phyloP scores from a whole-genome alignment of 352 stramenopile genomes.

The Pythium phragmiticola region DNA sequence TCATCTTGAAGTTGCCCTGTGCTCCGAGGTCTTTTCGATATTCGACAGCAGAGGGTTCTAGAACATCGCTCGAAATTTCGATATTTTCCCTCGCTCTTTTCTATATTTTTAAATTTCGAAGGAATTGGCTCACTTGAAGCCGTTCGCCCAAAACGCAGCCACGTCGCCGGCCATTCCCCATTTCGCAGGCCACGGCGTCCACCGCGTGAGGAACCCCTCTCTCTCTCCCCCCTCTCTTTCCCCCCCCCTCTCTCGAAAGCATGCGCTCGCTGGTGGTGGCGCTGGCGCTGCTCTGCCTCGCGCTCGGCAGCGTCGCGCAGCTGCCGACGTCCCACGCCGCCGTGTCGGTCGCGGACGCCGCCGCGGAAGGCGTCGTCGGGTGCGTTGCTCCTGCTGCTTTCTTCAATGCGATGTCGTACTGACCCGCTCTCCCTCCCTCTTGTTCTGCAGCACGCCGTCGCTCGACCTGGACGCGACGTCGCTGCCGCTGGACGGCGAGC shows the following conservation, averaged over 20 bases:
- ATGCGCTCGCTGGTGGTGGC: slow-evolving; percentile 27
- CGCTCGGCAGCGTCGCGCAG: slow-evolving; percentile 27
- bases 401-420: neutral
- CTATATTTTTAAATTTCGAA: slow-evolving; percentile 9
- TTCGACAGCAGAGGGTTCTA: slow-evolving; percentile 30
- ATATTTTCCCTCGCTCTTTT: slow-evolving; percentile 21
- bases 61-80: slow-evolving; percentile 29
- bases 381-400: neutral
- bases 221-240: neutral
- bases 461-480: slow-evolving; percentile 35
- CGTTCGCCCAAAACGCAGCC: slow-evolving; percentile 1
- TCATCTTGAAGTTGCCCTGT: slow-evolving; percentile 32
- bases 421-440: neutral
- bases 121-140: slow-evolving; percentile 3
- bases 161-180: slow-evolving; percentile 13
- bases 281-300: slow-evolving; percentile 24
- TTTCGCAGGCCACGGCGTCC: slow-evolving; percentile 6
- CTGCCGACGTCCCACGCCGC: slow-evolving; percentile 16
- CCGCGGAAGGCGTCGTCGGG: slow-evolving; percentile 14
- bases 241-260: neutral
- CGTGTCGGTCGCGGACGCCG: slow-evolving; percentile 16
- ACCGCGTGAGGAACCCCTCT: neutral
- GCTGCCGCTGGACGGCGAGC: slow-evolving; percentile 50
- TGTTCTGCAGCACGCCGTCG: slow-evolving; percentile 30
- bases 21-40: slow-evolving; percentile 6